Evolutionary conservation across 2,329 filamentous ascomycete species (phyloP), one percentile per base, ranked within the genome.

Genomic region (Apiospora marii): DNA sequence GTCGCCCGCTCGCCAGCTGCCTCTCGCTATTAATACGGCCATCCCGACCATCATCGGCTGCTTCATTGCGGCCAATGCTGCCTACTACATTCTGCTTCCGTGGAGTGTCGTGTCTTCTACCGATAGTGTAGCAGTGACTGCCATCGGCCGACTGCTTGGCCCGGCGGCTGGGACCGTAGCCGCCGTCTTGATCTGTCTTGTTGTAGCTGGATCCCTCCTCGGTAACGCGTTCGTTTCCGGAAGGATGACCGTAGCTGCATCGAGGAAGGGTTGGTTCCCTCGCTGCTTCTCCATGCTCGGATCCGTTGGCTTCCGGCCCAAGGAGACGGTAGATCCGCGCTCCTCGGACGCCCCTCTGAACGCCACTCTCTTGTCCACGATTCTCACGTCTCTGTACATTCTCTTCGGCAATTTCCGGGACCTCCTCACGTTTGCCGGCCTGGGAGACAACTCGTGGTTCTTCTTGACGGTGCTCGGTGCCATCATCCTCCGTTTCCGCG

Each of bases 371-470:
- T 82, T 90, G 0, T 86, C 86, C 0, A 83, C 85, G 0, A 24
- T 85, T 0, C 81, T 90, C 0, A 87, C 88, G 0, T 78, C 88
- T 0, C 71, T 90, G 1, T 92, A 92, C 78, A 90, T 92, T 44
- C 76, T 90, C 1, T 82, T 90, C 0, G 90, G 90, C 24, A 89
- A 85, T 78, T 92, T 92, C 81, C 86, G 90, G 46, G 87, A 88
- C 0, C 85, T 92, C 0, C 77, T 92, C 14, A 91, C 89, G 0
- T 90, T 90, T 75, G 90, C 89, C 70, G 88, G 88, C 0, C 80
- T 90, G 4, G 88, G 87, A 19, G 88, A 90, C 76, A 92, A 89
- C 78, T 87, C 90, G 0, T 92, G 92, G 80, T 92, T 92, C 81
- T 90, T 92, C 76, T 83, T 91, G 43, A 89, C 90, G 0, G 89